These are phyloP conservation scores for Ustilago loliicola DNA, from an alignment of 1,284 basidiomycete genomes.

Conservation along the genomic window DNA sequence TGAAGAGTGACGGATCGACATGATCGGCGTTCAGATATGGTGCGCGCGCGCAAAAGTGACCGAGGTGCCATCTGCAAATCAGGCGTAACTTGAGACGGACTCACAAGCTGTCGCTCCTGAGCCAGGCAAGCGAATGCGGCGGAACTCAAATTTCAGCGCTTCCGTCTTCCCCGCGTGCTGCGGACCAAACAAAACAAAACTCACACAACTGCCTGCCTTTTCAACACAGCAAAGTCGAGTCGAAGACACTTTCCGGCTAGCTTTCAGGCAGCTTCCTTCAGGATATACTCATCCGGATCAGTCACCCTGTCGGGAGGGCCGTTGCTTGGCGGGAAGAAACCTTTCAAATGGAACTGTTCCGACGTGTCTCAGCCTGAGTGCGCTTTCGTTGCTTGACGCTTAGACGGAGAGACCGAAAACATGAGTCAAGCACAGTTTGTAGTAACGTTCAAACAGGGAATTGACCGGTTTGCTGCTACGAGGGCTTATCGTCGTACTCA, in stretches of 20 bases:
- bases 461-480: too few species aligned
- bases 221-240: neutral
- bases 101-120: too few species aligned
- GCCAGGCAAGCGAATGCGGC: neutral
- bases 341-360: neutral
- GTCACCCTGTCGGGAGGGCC: neutral
- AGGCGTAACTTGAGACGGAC: too few species aligned
- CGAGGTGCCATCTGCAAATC: neutral
- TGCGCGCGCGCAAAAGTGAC: neutral
- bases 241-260: neutral
- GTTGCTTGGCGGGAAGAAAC: too few species aligned
- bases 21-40: neutral
- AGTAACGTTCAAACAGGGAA: too few species aligned
- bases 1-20: neutral
- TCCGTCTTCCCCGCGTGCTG: neutral
- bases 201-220: too few species aligned
- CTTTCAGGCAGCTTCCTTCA: neutral
- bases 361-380: neutral
- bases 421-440: too few species aligned
- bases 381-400: neutral
- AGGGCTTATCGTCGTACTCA: too few species aligned
- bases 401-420: too few species aligned
- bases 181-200: neutral
- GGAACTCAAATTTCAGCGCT: neutral
- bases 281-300: neutral